Percentiles rank a stretch among this genome's conserved stretches.
These are phyloP conservation scores for Fusarium verticillioides DNA, from an alignment of 2,329 filamentous ascomycete species.

Conservation along the genomic window DNA sequence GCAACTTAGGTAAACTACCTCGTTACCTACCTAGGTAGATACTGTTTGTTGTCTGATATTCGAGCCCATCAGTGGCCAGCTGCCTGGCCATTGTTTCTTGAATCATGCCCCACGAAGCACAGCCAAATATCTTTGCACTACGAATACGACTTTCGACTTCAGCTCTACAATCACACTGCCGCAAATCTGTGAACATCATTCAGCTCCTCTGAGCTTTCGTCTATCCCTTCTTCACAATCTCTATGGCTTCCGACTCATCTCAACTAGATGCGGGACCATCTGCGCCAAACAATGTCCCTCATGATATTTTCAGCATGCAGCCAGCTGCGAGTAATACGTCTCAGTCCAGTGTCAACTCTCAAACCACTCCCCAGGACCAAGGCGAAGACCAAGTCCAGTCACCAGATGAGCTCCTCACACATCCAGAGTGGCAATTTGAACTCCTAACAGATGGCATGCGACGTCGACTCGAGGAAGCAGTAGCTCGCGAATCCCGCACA, in stretches of 20 bases:
- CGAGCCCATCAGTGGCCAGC: neutral
- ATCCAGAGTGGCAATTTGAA: conserved; percentile 5
- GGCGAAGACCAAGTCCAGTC: neutral
- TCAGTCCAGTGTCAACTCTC: neutral
- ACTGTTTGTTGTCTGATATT: conserved; percentile 1
- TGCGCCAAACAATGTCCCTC: neutral
- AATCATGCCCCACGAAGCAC: neutral
- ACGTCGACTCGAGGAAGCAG: conserved; percentile 16
- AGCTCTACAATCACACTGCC: neutral
- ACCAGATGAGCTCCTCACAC: neutral
- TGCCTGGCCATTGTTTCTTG: neutral
- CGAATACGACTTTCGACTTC: neutral
- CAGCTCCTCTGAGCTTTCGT: neutral
- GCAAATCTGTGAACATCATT: neutral
- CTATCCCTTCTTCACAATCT: neutral
- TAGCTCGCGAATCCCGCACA: conserved; percentile 19
- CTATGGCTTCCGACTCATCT: conserved; percentile 10
- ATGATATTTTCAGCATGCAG: neutral
- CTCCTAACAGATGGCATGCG: conserved; percentile 16
- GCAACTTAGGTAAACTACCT: neutral
- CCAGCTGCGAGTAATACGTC: neutral
- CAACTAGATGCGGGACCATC: neutral
- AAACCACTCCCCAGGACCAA: neutral
- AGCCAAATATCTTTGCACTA: neutral
- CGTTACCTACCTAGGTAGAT: neutral